phyloP scores from a whole-genome alignment of 192 early-diverging fungal genomes.

The Backusella tuberculispora region DNA sequence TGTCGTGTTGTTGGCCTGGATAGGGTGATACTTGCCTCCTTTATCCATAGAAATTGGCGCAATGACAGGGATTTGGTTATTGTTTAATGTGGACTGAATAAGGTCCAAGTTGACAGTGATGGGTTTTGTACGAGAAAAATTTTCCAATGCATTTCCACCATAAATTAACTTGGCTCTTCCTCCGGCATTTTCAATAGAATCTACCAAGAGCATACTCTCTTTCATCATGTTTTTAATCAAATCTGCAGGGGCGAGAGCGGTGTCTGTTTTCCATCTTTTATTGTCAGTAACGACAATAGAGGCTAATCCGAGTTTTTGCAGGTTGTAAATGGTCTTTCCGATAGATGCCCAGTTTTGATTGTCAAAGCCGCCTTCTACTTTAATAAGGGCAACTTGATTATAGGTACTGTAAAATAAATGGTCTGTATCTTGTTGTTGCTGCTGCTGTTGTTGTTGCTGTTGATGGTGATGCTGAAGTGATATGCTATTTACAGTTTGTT shows the following conservation, averaged over 20 bases:
- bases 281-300: conserved; percentile 68
- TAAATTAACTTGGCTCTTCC: conserved; percentile 73
- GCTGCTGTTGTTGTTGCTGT: background rate
- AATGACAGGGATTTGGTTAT: conserved; percentile 69
- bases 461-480: background rate
- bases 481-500: background rate
- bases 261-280: conserved; percentile 38
- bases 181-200: conserved; percentile 75
- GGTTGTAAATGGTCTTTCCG: conserved; percentile 61
- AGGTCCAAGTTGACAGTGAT: conserved; percentile 35
- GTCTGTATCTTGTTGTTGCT: background rate
- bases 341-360: conserved; percentile 45
- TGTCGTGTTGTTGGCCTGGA: conserved; percentile 56
- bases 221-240: conserved; percentile 47
- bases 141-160: conserved; percentile 60
- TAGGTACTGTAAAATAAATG: conserved; percentile 44
- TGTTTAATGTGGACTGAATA: conserved; percentile 59
- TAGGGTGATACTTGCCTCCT: conserved; percentile 39
- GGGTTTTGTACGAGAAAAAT: background rate
- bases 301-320: conserved; percentile 66
- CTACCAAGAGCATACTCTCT: conserved; percentile 58
- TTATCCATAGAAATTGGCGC: conserved; percentile 47
- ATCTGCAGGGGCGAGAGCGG: conserved; percentile 20
- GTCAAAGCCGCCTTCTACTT: conserved; percentile 55
- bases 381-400: conserved; percentile 65